phyloP scores from a whole-genome alignment of 345 rosid genomes.

The Melaleuca alternifolia region DNA sequence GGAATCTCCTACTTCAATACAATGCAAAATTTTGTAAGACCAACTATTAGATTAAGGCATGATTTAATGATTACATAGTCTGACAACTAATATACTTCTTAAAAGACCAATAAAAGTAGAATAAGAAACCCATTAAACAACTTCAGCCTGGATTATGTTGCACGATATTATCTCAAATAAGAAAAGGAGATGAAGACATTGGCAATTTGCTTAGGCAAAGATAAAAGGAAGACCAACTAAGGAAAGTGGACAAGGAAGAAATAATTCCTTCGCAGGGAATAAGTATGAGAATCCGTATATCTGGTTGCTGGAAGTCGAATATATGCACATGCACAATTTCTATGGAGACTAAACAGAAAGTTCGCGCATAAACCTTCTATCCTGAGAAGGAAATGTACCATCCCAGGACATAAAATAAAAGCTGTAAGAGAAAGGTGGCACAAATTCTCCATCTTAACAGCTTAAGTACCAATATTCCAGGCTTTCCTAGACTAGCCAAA shows the following conservation, averaged over 20 bases:
- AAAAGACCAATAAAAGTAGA: neutral
- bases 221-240: neutral
- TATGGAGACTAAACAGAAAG: neutral
- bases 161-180: neutral
- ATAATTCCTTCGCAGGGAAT: neutral
- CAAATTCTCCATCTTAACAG: neutral
- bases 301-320: too few relatives aligned
- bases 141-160: neutral
- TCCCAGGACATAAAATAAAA: neutral
- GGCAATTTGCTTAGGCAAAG: neutral
- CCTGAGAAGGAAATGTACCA: neutral
- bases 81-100: neutral
- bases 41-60: neutral
- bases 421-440: neutral
- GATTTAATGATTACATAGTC: neutral
- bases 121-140: neutral
- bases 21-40: neutral
- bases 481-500: neutral
- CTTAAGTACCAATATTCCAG: neutral
- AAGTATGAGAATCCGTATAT: too few relatives aligned
- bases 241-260: neutral
- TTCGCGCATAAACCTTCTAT: neutral
- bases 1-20: neutral
- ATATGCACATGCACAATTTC: too few relatives aligned
- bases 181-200: neutral